phyloP scores from a whole-genome alignment of 2,329 filamentous ascomycete species.

The Colletotrichum liriopes region DNA sequence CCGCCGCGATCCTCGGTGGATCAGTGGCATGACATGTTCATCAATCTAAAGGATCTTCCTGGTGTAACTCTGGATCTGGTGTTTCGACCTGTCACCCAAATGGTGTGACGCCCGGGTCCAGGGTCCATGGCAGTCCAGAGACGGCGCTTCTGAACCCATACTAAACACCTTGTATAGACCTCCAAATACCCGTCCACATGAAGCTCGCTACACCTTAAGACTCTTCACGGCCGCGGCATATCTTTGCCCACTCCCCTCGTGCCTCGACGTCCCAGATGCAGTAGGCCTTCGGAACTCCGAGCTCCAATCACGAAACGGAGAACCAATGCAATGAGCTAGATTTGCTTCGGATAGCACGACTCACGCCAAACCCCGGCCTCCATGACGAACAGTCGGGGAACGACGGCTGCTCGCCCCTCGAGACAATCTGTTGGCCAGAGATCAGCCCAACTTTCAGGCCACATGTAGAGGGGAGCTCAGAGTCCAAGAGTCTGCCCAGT shows the following conservation, averaged over 20 bases:
- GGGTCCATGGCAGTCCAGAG: constrained; percentile 2
- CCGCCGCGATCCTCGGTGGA: constrained; percentile 1
- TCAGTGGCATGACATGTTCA: constrained; percentile 24
- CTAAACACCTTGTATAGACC: constrained; percentile 16
- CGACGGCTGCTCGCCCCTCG: not conserved
- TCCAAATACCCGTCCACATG: not conserved
- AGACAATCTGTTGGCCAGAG: not conserved
- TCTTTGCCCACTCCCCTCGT: not conserved
- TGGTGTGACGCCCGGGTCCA: constrained; percentile 34
- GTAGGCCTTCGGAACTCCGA: constrained; percentile 3
- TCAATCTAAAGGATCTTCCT: constrained; percentile 37
- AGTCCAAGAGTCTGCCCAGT: constrained; percentile 4
- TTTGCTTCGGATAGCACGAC: not conserved
- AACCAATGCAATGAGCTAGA: not conserved
- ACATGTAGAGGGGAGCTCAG: not conserved
- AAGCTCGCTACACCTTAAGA: not conserved
- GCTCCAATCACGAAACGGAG: not conserved
- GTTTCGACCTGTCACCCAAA: constrained; percentile 34
- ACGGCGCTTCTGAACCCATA: constrained; percentile 17
- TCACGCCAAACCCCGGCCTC: not conserved
- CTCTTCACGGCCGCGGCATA: constrained; percentile 1
- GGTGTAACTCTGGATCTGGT: constrained; percentile 34
- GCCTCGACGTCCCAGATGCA: constrained; percentile 13
- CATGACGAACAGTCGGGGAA: not conserved
- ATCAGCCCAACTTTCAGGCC: constrained; percentile 29